phyloP scores from a whole-genome alignment of 495 filamentous ascomycete species.

The Penicillium simplicissimum region DNA sequence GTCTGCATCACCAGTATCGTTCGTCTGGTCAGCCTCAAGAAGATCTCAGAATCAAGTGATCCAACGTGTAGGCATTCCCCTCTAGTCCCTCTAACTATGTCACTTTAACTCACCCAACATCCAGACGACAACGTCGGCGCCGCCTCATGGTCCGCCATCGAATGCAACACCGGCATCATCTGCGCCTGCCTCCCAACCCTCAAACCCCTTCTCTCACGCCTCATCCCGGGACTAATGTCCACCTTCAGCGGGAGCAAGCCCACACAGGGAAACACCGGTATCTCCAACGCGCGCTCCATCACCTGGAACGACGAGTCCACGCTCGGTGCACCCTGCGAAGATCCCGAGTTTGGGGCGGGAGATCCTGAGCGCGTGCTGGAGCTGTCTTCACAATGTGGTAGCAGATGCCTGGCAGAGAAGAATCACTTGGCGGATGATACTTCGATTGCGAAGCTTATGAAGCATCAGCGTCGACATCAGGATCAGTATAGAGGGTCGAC shows the following conservation, averaged over 20 bases:
- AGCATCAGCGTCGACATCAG: conserved; percentile 3
- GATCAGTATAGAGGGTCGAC: background rate
- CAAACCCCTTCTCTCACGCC: conserved; percentile 68
- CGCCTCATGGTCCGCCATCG: conserved; percentile 80
- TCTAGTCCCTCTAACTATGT: too few relatives aligned
- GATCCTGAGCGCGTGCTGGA: conserved; percentile 30
- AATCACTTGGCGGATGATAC: conserved; percentile 2
- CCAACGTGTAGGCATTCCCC: conserved; percentile 36
- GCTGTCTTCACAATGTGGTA: conserved; percentile 17
- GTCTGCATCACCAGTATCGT: conserved; percentile 49
- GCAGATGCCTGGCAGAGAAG: conserved; percentile 12
- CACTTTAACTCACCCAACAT: conserved; percentile 1
- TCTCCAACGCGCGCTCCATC: conserved; percentile 24
- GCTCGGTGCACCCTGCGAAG: conserved; percentile 33
- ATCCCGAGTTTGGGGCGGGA: conserved; percentile 35
- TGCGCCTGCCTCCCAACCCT: conserved; percentile 86
- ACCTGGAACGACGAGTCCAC: conserved; percentile 40
- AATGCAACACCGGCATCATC: conserved; percentile 85
- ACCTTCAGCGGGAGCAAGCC: conserved; percentile 26
- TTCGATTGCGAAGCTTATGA: conserved; percentile 8
- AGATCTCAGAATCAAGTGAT: conserved; percentile 41
- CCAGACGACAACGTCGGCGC: conserved; percentile 57
- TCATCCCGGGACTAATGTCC: conserved; percentile 38
- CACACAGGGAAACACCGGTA: conserved; percentile 16
- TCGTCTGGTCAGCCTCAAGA: conserved; percentile 41